Evolutionary conservation across 1,139 yeast species (phyloP).

Genomic region (Zygosaccharomyces pseudobailii): DNA sequence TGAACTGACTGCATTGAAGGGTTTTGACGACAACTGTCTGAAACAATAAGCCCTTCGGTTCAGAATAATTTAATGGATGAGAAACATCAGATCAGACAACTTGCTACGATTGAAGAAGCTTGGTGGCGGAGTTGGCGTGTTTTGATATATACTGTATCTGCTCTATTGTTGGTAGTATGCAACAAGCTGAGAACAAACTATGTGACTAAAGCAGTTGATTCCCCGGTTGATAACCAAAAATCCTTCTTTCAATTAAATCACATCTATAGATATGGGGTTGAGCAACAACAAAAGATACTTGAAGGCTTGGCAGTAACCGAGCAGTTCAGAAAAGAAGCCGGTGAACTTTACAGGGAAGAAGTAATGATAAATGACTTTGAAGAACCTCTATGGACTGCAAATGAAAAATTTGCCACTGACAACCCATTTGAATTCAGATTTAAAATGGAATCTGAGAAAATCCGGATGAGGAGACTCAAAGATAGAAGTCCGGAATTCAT

Average conservation of each 20-base stretch:
- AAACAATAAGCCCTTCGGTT: not conserved
- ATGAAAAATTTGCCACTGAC: constrained; percentile 15
- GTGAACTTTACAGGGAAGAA: constrained; percentile 9
- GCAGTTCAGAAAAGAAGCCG: constrained; percentile 9
- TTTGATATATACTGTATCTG: not conserved
- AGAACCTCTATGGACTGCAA: constrained; percentile 24
- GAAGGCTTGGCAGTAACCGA: constrained; percentile 16
- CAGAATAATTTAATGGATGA: not conserved
- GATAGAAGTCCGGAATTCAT: constrained; percentile 60
- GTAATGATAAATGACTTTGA: constrained; percentile 5
- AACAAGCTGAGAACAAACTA: not conserved
- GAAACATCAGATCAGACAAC: not conserved
- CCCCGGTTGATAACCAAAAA: not conserved
- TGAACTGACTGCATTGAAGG: not conserved
- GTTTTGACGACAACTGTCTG: not conserved
- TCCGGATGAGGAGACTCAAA: constrained; percentile 44
- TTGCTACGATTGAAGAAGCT: not conserved
- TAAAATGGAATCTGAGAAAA: constrained; percentile 13
- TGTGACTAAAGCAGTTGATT: not conserved
- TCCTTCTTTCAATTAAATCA: constrained; percentile 14
- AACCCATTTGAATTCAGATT: constrained; percentile 27
- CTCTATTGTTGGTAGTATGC: not conserved
- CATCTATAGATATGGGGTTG: constrained; percentile 22
- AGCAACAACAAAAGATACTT: constrained; percentile 9
- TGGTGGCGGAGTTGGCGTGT: not conserved